A percentile compares a stretch with the other conserved stretches of the same genome.
These are phyloP conservation scores for Amanita brunnescens DNA, from an alignment of 768 basidiomycete genomes.

Conservation along the genomic window DNA sequence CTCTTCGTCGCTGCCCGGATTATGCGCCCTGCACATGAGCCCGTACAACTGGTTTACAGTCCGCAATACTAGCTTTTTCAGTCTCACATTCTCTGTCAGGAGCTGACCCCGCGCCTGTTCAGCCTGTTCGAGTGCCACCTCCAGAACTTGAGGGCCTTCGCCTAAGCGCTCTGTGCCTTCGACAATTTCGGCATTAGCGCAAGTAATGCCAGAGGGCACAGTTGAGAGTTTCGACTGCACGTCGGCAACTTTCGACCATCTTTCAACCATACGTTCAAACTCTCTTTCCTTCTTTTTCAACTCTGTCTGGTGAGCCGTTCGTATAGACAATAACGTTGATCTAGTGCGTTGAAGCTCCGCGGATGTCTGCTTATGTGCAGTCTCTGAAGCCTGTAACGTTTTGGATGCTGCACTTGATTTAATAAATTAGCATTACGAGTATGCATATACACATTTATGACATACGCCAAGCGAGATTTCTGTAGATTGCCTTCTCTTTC, in stretches of 20 bases:
- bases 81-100: conserved; percentile 51
- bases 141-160: conserved; percentile 24
- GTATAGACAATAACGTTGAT: conserved; percentile 55
- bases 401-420: conserved; percentile 40
- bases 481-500: conserved; percentile 72
- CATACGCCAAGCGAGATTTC: conserved; percentile 67
- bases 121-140: conserved; percentile 64
- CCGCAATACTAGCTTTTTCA: conserved; percentile 52
- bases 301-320: conserved; percentile 61
- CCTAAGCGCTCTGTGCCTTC: conserved; percentile 37
- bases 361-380: conserved; percentile 60
- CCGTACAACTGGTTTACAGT: conserved; percentile 59
- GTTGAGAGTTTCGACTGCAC: conserved; percentile 50
- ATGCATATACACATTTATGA: conserved; percentile 11
- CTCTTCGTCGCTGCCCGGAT: conserved; percentile 4
- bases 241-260: conserved; percentile 66
- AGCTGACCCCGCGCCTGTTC: conserved; percentile 58
- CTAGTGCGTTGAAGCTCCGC: conserved; percentile 68
- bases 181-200: conserved; percentile 41
- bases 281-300: conserved; percentile 80
- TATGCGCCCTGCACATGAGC: conserved; percentile 27
- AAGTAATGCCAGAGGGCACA: conserved; percentile 42
- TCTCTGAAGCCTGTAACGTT: conserved; percentile 49
- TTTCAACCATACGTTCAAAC: conserved; percentile 62
- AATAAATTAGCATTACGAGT: conserved; percentile 4